Conservation (phyloP, 176 grass and related monocot species). For the Musa itinerans region DNA sequence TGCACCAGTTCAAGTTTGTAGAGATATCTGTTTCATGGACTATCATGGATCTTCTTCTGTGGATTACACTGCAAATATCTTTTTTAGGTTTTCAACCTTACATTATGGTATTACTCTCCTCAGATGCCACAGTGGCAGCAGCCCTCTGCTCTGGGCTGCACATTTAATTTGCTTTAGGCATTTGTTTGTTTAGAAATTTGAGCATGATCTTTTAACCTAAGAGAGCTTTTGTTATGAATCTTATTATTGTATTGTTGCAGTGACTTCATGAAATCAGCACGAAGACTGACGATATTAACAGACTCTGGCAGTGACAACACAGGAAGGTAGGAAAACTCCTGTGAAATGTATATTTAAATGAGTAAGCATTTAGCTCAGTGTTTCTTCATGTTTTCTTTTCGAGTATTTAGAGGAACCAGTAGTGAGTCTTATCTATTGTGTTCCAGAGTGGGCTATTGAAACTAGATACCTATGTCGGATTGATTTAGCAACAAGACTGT, state of each 20-base stretch:
- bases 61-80: too few species aligned
- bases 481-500: too few species aligned
- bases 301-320: conserved; percentile 36
- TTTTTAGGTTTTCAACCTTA: neutral
- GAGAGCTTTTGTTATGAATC: neutral
- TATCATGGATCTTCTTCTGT: too few species aligned
- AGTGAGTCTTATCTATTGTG: neutral
- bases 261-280: conserved; percentile 65
- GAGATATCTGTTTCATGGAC: too few species aligned
- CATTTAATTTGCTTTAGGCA: neutral
- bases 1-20: too few species aligned
- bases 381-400: neutral
- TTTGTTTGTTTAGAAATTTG: neutral
- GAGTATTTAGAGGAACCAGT: neutral
- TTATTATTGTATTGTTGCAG: conserved; percentile 31
- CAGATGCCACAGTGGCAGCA: neutral
- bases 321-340: conserved; percentile 37
- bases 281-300: conserved; percentile 73
- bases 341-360: conserved; percentile 22
- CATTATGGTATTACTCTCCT: neutral
- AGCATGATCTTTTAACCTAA: neutral
- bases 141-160: neutral
- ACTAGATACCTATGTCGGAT: too few species aligned
- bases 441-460: too few species aligned
- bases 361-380: neutral